Percentiles rank a stretch among this genome's conserved stretches.
Conservation (phyloP, 148 eudicot genomes). For the Rhododendron kiyosumense region DNA sequence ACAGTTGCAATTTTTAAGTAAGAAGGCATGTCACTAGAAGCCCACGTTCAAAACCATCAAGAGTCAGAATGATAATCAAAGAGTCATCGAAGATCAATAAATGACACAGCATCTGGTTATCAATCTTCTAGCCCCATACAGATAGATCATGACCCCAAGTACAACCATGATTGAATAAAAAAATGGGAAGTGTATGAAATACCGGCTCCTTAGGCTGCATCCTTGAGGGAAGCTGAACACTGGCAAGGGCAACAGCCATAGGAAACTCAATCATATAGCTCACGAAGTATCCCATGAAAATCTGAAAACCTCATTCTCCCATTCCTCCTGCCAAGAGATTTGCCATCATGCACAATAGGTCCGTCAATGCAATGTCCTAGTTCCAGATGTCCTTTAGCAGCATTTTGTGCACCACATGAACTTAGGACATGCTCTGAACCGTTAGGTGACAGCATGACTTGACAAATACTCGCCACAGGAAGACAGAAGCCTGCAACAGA, state of each 20-base stretch:
- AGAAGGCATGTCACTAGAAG: background rate
- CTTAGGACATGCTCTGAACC: slow-evolving; percentile 35
- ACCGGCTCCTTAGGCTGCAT: slow-evolving; percentile 25
- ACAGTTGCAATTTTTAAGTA: background rate
- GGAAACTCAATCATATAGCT: slow-evolving; percentile 4
- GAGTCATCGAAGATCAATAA: background rate
- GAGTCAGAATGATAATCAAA: background rate
- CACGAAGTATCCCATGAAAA: background rate
- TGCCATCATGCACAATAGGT: slow-evolving; percentile 21
- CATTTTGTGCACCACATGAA: slow-evolving; percentile 39
- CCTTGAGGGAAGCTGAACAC: slow-evolving; percentile 9
- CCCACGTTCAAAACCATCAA: background rate
- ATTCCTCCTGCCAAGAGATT: slow-evolving; percentile 14
- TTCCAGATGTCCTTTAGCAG: slow-evolving; percentile 35
- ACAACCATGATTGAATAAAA: background rate
- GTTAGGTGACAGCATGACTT: slow-evolving; percentile 18
- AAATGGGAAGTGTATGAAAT: background rate
- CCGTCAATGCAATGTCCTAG: slow-evolving; percentile 18
- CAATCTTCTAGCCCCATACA: background rate
- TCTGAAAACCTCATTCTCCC: slow-evolving; percentile 15
- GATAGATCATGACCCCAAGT: background rate
- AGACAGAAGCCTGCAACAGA: slow-evolving; percentile 43
- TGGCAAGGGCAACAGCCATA: slow-evolving; percentile 4
- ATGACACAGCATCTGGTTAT: background rate
- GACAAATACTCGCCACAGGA: slow-evolving; percentile 42